phyloP scores from a whole-genome alignment of 306 rosid species.

The Sicyos baderoa region DNA sequence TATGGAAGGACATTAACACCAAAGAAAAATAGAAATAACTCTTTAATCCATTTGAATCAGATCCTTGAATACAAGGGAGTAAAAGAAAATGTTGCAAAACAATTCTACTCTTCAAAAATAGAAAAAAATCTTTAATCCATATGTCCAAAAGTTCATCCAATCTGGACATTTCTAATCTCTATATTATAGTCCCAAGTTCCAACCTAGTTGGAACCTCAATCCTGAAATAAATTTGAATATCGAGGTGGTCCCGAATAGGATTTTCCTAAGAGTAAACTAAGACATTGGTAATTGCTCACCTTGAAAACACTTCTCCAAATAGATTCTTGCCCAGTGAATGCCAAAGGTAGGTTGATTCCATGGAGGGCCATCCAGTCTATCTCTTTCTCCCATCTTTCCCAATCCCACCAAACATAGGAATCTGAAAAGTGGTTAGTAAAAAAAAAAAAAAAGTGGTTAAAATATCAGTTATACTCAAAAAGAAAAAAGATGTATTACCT shows the following conservation, averaged over 20 bases:
- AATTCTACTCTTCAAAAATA: background rate
- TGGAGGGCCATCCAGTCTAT: slow-evolving; percentile 99
- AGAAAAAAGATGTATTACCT: slow-evolving; percentile 4
- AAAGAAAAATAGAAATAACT: background rate
- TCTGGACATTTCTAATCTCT: background rate
- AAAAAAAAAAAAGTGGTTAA: too few relatives aligned
- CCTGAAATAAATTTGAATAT: background rate
- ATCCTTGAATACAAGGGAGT: background rate
- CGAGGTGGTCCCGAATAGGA: background rate
- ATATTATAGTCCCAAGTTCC: background rate
- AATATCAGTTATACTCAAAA: background rate
- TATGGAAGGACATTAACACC: background rate
- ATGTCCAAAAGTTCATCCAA: slow-evolving; percentile 3
- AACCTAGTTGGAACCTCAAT: background rate
- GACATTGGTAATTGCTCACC: slow-evolving; percentile 32
- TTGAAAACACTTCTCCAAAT: slow-evolving; percentile 84
- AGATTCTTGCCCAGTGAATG: slow-evolving; percentile 89
- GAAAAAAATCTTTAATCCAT: too few relatives aligned
- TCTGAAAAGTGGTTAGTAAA: slow-evolving; percentile 57
- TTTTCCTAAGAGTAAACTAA: background rate
- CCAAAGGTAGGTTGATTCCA: slow-evolving; percentile 89
- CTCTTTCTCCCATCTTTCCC: slow-evolving; percentile 98
- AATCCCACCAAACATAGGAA: slow-evolving; percentile 98
- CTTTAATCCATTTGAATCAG: background rate
- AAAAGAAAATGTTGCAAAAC: background rate